Percentiles rank a stretch among this genome's conserved stretches.
phyloP scores from a whole-genome alignment of 2,329 filamentous ascomycete genomes.

The Penicillium polonicum region DNA sequence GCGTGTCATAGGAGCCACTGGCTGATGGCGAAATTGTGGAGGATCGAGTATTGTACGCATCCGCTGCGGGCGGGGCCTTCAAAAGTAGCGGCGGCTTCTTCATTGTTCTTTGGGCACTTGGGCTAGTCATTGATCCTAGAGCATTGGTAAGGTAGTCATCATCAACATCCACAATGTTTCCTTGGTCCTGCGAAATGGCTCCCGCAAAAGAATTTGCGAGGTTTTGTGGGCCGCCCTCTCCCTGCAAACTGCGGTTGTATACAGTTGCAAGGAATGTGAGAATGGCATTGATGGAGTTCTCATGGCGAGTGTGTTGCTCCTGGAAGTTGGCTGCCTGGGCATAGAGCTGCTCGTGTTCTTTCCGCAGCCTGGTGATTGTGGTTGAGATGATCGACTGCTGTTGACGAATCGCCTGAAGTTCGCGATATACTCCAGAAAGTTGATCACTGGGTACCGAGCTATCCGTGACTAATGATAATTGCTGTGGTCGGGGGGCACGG shows the following conservation, averaged over 20 bases:
- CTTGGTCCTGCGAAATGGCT: constrained; percentile 64
- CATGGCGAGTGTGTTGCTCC: constrained; percentile 89
- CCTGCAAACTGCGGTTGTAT: constrained; percentile 89
- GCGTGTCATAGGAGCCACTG: constrained; percentile 33
- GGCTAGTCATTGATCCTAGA: constrained; percentile 37
- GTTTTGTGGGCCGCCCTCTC: constrained; percentile 71
- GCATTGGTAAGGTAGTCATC: constrained; percentile 48
- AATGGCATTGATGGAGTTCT: constrained; percentile 98
- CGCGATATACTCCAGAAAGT: constrained; percentile 71
- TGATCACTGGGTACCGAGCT: constrained; percentile 65
- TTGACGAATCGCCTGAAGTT: constrained; percentile 77
- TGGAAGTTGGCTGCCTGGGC: constrained; percentile 87
- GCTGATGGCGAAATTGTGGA: constrained; percentile 39
- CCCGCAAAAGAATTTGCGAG: constrained; percentile 81
- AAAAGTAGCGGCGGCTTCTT: constrained; percentile 50
- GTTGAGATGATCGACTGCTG: constrained; percentile 84
- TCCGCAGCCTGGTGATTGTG: constrained; percentile 75
- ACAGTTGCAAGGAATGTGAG: constrained; percentile 95
- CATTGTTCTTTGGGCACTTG: constrained; percentile 41
- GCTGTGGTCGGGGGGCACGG: constrained; percentile 35
- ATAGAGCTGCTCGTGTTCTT: constrained; percentile 84
- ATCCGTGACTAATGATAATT: constrained; percentile 45
- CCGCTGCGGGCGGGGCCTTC: constrained; percentile 42
- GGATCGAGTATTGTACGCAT: constrained; percentile 30
- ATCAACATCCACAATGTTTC: constrained; percentile 63